Conservation (phyloP, 2,329 filamentous ascomycete species). For the Emmonsiellopsis sp. region DNA sequence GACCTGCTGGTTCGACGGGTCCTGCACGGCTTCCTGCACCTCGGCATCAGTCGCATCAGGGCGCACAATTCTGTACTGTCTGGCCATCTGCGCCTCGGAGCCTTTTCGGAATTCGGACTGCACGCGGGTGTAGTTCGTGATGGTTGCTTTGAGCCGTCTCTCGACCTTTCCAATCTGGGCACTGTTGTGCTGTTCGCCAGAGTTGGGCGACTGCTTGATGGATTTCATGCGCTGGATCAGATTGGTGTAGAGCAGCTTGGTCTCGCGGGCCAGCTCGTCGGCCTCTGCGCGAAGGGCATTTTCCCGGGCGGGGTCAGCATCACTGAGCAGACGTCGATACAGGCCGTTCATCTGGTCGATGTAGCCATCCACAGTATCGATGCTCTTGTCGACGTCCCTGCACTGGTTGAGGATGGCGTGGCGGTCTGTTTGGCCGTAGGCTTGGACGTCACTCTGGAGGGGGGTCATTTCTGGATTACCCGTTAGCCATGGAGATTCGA, state of each 20-base stretch:
- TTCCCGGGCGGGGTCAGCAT: conserved; percentile 61
- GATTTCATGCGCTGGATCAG: conserved; percentile 70
- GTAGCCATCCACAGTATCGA: conserved; percentile 64
- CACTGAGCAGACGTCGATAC: conserved; percentile 63
- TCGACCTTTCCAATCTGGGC: conserved; percentile 76
- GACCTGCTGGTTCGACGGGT: conserved; percentile 60
- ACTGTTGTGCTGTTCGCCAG: conserved; percentile 62
- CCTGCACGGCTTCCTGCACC: conserved; percentile 66
- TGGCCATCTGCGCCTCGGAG: conserved; percentile 71
- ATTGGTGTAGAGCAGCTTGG: conserved; percentile 72
- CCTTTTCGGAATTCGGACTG: conserved; percentile 74
- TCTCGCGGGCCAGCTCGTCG: conserved; percentile 64
- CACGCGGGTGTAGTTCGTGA: conserved; percentile 70
- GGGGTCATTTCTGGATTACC: conserved; percentile 35
- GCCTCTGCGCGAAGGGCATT: conserved; percentile 61
- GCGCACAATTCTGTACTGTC: conserved; percentile 83
- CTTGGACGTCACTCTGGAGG: conserved; percentile 21
- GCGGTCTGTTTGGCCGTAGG: conserved; percentile 40
- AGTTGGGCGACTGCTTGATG: conserved; percentile 74
- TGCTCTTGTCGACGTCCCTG: conserved; percentile 66
- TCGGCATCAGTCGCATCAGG: conserved; percentile 73
- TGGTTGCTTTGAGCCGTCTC: conserved; percentile 68
- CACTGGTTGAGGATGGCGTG: conserved; percentile 80
- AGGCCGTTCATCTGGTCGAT: conserved; percentile 63
- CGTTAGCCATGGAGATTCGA: conserved; percentile 20